Evolutionary conservation across 768 basidiomycete species (phyloP).

Genomic region (Pulveroboletus sp.): DNA sequence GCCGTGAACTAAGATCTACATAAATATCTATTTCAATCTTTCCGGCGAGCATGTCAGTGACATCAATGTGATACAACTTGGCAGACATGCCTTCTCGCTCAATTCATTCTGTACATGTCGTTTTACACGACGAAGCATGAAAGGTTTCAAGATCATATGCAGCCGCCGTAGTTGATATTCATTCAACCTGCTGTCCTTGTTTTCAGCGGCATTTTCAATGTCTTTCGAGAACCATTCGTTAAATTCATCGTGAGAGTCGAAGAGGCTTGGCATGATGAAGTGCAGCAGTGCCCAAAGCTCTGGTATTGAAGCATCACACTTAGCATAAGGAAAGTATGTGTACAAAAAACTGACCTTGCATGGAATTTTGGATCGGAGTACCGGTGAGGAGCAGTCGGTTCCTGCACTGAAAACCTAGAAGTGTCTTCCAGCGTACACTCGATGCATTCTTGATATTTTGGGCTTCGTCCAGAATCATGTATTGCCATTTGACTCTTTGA

Average conservation of each 20-base stretch:
- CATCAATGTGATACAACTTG: slow-evolving; percentile 52
- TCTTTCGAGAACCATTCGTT: slow-evolving; percentile 99
- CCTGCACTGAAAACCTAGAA: slow-evolving; percentile 92
- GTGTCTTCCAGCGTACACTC: slow-evolving; percentile 94
- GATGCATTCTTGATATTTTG: slow-evolving; percentile 99
- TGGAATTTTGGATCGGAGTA: slow-evolving; percentile 98
- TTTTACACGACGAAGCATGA: slow-evolving; percentile 97
- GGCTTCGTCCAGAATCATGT: slow-evolving; percentile 99
- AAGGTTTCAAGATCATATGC: slow-evolving; percentile 98
- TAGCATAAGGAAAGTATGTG: background rate
- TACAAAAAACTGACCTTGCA: slow-evolving; percentile 71
- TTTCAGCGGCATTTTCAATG: slow-evolving; percentile 92
- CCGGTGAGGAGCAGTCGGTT: slow-evolving; percentile 94
- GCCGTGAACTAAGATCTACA: slow-evolving; percentile 90
- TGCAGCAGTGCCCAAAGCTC: slow-evolving; percentile 98
- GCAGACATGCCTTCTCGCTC: slow-evolving; percentile 79
- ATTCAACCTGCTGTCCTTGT: slow-evolving; percentile 86
- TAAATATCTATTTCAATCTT: slow-evolving; percentile 96
- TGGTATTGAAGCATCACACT: slow-evolving; percentile 27
- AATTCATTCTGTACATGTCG: slow-evolving; percentile 99
- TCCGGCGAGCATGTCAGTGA: slow-evolving; percentile 70
- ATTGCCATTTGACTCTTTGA: slow-evolving; percentile 97
- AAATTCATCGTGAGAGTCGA: slow-evolving; percentile 99
- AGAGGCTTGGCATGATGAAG: slow-evolving; percentile 99
- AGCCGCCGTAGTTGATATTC: slow-evolving; percentile 91